Base-by-base conservation (phyloP, 768 basidiomycete species). In the Suillus spraguei region DNA sequence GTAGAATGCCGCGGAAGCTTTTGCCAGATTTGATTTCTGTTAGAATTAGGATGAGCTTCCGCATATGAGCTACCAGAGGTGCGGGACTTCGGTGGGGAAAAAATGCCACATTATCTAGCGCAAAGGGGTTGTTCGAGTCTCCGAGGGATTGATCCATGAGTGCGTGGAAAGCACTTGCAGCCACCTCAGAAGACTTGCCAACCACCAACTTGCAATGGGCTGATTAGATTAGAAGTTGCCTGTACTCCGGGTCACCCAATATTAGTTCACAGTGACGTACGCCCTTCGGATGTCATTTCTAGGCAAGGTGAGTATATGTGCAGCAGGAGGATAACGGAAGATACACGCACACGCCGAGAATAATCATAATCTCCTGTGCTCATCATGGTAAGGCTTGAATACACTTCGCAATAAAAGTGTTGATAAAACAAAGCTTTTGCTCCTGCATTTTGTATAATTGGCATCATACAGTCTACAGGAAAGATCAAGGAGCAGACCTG, bases 191-290 rank as follows among this genome's bases (percentile, higher is more conserved):
- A 82, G 97, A 98, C 70, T 91, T 92, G 81, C 28, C 28, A 28
- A 98, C 89, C 3, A 97, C 95, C 68, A 92, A 95, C n/a, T n/a
- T n/a, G n/a, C 59, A 97, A 73, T 99, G 97, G 67, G 98, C 99
- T 35, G 91, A 95, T 74, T 98, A 95, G 68, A 99, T 98, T 68
- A 99, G 85, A 1, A 99, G 84, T 72, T 98, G 95, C 32, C 97
- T 86, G 78, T 97, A 98, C 74, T 99, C 97, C 0, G 94, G 83
- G 93, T 91, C 94, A 70, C 16, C 58, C 32, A 42, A 20, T 17
- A 11, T n/a, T 13, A 47, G 6, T 24, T 14, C 33, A 49, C 5
- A 41, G 10, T 60, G 2, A 54, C 60, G n/a, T 56, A 28, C 28
- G 36, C 46, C 22, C 13, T 20, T 14, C 22, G 5, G n/a, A 47